Percentiles rank a stretch among this genome's conserved stretches.
Evolutionary conservation across 306 rosid species (phyloP).

Genomic region (Lupinus albus): DNA sequence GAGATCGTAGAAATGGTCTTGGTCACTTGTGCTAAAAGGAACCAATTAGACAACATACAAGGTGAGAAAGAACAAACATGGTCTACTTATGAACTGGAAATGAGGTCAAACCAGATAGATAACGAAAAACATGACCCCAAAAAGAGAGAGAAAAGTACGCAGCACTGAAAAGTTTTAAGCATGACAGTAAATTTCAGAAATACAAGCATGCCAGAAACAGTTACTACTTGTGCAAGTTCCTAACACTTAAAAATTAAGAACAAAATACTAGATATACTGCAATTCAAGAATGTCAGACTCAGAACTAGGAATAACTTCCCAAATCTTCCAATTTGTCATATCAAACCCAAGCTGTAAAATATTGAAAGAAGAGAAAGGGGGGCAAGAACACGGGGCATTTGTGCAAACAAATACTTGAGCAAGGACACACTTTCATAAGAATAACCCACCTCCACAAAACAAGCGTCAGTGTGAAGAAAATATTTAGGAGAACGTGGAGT

Average conservation of each 20-base stretch:
- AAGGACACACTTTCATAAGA: not conserved
- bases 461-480: not conserved
- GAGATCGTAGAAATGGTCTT: not conserved
- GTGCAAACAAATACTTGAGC: not conserved
- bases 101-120: not conserved
- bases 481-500: not conserved
- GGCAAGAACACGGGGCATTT: not conserved
- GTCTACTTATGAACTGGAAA: not conserved
- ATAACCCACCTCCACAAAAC: not conserved
- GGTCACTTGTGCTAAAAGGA: not conserved
- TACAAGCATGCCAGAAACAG: not conserved
- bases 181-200: constrained; percentile 3
- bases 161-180: not conserved
- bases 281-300: constrained; percentile 5
- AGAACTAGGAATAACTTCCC: not conserved
- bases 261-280: not conserved
- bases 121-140: not conserved
- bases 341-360: not conserved
- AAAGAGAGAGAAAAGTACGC: no score
- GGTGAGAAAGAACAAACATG: not conserved
- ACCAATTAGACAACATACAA: not conserved
- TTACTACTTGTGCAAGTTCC: not conserved
- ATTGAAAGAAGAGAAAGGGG: not conserved
- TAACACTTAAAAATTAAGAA: not conserved
- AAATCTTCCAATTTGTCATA: constrained; percentile 3